phyloP scores from a whole-genome alignment of 345 rosid species.

The Eucalyptus regnans region DNA sequence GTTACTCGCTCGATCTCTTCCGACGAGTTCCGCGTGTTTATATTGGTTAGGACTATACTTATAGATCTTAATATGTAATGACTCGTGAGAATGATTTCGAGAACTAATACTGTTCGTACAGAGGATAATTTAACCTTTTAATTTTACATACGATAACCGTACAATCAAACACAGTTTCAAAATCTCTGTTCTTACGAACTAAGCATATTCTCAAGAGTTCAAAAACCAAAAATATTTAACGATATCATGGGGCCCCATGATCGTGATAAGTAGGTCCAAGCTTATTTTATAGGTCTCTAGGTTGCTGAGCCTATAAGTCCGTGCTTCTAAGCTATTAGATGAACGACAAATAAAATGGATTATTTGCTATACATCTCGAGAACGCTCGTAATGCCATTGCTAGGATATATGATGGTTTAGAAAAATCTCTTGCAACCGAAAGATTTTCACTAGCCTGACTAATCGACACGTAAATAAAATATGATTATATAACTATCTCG shows the following conservation, averaged over 20 bases:
- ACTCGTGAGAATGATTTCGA: neutral
- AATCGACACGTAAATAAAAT: no score
- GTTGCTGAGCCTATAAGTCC: neutral
- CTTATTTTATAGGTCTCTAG: accelerated
- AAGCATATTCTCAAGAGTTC: neutral
- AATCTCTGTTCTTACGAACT: accelerated
- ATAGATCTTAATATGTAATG: neutral
- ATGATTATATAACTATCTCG: accelerated
- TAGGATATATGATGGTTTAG: neutral
- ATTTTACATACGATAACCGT: accelerated
- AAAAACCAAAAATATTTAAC: neutral
- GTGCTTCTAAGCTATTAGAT: accelerated
- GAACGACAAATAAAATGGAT: no score
- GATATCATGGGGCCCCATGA: neutral
- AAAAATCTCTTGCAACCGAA: accelerated
- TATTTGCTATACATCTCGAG: neutral
- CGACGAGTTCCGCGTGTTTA: neutral
- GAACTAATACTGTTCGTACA: accelerated
- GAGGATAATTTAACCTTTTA: neutral
- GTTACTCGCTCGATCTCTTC: neutral
- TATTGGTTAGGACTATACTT: neutral
- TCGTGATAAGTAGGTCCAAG: accelerated
- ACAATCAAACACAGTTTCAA: accelerated
- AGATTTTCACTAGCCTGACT: neutral
- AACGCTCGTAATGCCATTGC: accelerated